Evolutionary conservation across 2,329 filamentous ascomycete species (phyloP).

Genomic region (Colletotrichum navitas): DNA sequence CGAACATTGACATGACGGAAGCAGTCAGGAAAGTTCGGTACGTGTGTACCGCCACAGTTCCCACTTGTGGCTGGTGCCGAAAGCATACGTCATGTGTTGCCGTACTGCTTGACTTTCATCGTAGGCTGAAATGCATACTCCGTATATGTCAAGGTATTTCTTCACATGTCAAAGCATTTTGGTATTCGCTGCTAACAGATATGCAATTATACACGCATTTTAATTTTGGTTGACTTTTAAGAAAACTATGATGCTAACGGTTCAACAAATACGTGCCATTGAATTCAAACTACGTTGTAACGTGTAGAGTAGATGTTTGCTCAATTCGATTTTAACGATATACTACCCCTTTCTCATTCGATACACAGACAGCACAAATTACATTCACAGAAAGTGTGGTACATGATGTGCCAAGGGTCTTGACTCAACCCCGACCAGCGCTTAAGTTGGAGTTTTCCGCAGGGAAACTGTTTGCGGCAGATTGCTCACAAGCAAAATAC

Average conservation of each 20-base stretch:
- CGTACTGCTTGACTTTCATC: background rate
- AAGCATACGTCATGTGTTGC: conserved; percentile 6
- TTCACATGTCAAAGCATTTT: too few species aligned
- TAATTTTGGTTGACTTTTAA: background rate
- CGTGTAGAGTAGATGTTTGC: background rate
- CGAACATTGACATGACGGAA: conserved; percentile 32
- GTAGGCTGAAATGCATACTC: background rate
- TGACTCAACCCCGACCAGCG: background rate
- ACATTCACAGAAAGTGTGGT: background rate
- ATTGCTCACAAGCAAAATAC: background rate
- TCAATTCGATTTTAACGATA: background rate
- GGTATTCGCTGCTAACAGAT: too few species aligned
- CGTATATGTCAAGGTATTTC: background rate
- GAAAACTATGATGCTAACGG: background rate
- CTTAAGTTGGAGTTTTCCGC: background rate
- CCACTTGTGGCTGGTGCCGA: conserved; percentile 24
- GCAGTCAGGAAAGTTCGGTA: conserved; percentile 36
- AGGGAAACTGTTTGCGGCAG: background rate
- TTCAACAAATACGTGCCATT: background rate
- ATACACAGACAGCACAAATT: background rate
- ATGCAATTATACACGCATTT: background rate
- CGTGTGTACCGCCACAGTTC: conserved; percentile 31
- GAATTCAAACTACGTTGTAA: background rate
- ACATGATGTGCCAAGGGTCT: background rate
- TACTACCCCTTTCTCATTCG: background rate